Base-by-base conservation (phyloP, 2,329 filamentous ascomycete species). In the Blastomyces silverae region DNA sequence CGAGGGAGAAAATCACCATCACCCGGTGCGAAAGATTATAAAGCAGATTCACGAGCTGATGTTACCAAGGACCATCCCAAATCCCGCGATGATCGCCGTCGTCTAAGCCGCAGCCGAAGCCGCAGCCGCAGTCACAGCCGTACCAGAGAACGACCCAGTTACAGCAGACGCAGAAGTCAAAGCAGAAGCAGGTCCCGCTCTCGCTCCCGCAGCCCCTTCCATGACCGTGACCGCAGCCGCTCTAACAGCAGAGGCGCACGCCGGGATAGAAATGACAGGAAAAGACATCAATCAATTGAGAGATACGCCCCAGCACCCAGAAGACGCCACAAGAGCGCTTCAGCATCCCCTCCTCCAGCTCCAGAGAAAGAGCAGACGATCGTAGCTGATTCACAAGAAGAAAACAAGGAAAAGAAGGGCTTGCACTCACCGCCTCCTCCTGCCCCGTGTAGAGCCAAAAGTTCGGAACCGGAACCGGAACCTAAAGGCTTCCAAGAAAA, bases 21-120 rank as follows among this genome's bases (percentile, higher is more conserved):
- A 71, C 73, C 76, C 70, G 76, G 76, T 68, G 73, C 73, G 71
- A 74, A 76, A 74, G 73, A 77, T 69, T 73, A 78, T 69, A 73
- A 68, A 72, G 76, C 71, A 74, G 76, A 78, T 69, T 74, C 75
- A 71, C 75, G 78, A 69, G 78, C 80, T 82, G 80, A 83, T 80
- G 70, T 79, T 79, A 77, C 74, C 72, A 81, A 81, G 73, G 80
- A 71, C 70, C 73, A 73, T 69, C 42, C 44, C 20, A 74, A 72
- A 67, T 70, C 70, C 70, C 77, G 75, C 69, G 79, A 81, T 71
- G 76, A 72, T 69, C 76, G 74, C 66, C 72, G 73, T 46, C 77
- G 76, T 62, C 72, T 74, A 67, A 82, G 79, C 70, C 77, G 73
- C 63, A 78, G 75, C 48, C 31, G 28, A 22, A 53, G 48, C n/a